Conservation (phyloP, 2,329 filamentous ascomycete species). For the Diaporthe citri region DNA sequence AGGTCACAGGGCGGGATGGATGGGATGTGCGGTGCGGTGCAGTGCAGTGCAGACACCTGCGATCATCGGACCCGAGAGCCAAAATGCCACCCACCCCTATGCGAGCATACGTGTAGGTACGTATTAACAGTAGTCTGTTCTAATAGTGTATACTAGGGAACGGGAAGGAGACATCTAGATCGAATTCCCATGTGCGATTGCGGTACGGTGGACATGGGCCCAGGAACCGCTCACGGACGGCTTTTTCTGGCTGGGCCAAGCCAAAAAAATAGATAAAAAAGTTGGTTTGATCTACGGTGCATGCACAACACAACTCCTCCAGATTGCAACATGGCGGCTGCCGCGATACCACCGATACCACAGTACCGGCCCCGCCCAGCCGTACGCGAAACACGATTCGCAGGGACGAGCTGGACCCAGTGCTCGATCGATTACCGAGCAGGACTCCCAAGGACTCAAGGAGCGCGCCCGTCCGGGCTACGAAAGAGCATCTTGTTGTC, state of each 20-base stretch:
- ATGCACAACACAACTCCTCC: constrained; percentile 11
- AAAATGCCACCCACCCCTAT: constrained; percentile 4
- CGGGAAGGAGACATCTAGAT: background rate
- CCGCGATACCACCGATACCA: constrained; percentile 7
- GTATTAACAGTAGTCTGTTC: no score
- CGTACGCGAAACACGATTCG: constrained; percentile 24
- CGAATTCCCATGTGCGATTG: background rate
- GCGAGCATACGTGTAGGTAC: constrained; percentile 7
- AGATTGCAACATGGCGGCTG: constrained; percentile 21
- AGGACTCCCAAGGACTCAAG: background rate
- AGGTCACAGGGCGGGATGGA: constrained; percentile 1
- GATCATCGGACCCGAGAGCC: constrained; percentile 4
- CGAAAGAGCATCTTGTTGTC: background rate
- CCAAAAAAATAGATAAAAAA: constrained; percentile 4
- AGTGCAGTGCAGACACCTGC: background rate
- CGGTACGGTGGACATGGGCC: background rate
- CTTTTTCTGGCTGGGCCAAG: background rate
- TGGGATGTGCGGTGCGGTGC: background rate
- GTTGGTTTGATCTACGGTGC: constrained; percentile 25
- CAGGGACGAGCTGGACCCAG: constrained; percentile 22
- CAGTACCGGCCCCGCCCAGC: constrained; percentile 11
- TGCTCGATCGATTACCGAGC: constrained; percentile 30
- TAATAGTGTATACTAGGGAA: background rate
- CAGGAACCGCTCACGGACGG: constrained; percentile 1
- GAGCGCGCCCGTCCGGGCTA: background rate